Evolutionary conservation across 1,284 basidiomycete genomes (phyloP), one percentile per base, ranked within the genome.

Genomic region (Cutaneotrichosporon curvatum): DNA sequence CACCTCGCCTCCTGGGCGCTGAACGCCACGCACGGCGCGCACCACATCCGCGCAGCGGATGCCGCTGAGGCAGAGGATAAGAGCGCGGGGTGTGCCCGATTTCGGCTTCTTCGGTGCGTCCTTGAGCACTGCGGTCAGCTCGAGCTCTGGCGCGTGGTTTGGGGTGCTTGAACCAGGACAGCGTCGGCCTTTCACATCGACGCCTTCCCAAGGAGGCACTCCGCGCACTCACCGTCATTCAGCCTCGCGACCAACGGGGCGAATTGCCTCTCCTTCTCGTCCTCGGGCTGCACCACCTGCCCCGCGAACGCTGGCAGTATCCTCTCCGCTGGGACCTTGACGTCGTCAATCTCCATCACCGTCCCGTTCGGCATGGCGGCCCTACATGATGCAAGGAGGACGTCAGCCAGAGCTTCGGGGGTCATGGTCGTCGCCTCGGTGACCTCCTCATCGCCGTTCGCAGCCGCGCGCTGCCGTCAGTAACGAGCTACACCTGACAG

Each of bases 1-100:
- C 1, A 73, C 64, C 51, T 73, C 70, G 16, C 70, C 72, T 14
- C 49, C 49, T 14, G 61, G 50, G 2, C 63, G 62, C 46, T 59
- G 57, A 7, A 71, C 55, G 31, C 57, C 56, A 28, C 65, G 60
- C 11, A 73, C 61, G 11, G 58, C 62, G 33, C 71, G 54, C 4
- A 73, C 70, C 20, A 73, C 63, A 55, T 73, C 71, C 9, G 70
- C 71, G 45, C 71, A 73, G 37, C 72, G 60, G 43, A 71, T 56
- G 10, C 71, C 72, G 4, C 64, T 68, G 7, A 68, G 54, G 12
- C 60, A 59, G 28, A 73, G 58, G 30, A 73, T 61, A 49, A 73
- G 60, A 9, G 69, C 56, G 41, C 61, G 58, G 9, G 72, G 71
- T 14, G 61, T 60, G 35, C 50, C 44, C 15, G 45, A 40, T 30